phyloP scores from a whole-genome alignment of 2,329 filamentous ascomycete genomes.

The Colletotrichum sansevieriae region DNA sequence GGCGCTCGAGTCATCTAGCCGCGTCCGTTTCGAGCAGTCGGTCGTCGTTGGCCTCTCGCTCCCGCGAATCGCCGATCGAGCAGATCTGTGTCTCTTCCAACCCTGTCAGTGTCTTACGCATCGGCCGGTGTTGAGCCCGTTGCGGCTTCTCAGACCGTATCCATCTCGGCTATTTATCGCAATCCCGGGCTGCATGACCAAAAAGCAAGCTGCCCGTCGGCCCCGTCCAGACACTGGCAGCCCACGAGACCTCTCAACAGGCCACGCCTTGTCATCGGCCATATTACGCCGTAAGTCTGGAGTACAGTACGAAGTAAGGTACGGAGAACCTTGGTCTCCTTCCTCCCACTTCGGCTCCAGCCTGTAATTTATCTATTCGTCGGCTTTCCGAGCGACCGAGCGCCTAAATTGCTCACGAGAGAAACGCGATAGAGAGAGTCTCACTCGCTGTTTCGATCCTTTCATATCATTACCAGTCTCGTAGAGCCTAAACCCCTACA shows the following conservation, averaged over 20 bases:
- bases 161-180: slow-evolving; percentile 8
- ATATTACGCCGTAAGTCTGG: slow-evolving; percentile 8
- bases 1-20: slow-evolving; percentile 18
- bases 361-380: slow-evolving; percentile 9
- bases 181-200: slow-evolving; percentile 15
- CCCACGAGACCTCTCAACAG: slow-evolving; percentile 5
- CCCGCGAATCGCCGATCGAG: slow-evolving; percentile 31
- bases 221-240: background rate
- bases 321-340: background rate
- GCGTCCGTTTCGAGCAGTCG: slow-evolving; percentile 4
- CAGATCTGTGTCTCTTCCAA: slow-evolving; percentile 23
- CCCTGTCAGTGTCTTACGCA: slow-evolving; percentile 4
- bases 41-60: slow-evolving; percentile 13
- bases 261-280: background rate
- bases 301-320: slow-evolving; percentile 1
- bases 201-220: slow-evolving; percentile 3
- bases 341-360: slow-evolving; percentile 17
- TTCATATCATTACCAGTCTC: background rate
- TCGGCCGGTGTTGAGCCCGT: slow-evolving; percentile 15
- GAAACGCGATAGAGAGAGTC: slow-evolving; percentile 10
- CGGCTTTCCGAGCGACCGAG: slow-evolving; percentile 6
- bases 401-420: background rate
- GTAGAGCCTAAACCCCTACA: background rate
- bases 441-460: slow-evolving; percentile 5
- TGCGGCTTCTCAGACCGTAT: slow-evolving; percentile 9